Evolutionary conservation across 2,329 filamentous ascomycete genomes (phyloP), one percentile per base, ranked within the genome.

Genomic region (Diplodia seriata): DNA sequence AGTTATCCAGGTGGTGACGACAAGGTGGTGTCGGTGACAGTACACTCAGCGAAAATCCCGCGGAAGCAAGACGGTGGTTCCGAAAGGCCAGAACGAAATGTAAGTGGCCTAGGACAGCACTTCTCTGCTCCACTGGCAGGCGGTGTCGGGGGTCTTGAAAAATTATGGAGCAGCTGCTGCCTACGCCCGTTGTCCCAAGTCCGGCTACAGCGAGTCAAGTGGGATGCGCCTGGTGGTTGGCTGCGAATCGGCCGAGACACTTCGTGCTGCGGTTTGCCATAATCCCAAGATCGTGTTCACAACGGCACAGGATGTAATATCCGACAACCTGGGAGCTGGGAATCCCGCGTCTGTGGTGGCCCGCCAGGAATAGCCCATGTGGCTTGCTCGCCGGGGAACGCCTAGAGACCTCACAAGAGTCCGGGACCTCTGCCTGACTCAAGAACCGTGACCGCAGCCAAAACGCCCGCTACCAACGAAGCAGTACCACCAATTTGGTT

Each of bases 101-200:
- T 18, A 15, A 49, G 26, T n/a, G 26, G 29, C n/a, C 40, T 33
- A 29, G 18, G 57, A 23, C 20, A 15, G 26, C 57, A 20, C 18
- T 50, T 33, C 43, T 11, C 29, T 18, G 57, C 6, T 62, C 57
- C 57, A 62, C 57, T 62, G 26, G 50, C 29, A 50, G 40, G 57
- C 18, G 43, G 20, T 29, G 26, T 33, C 23, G 23, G 57, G 23
- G 40, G 4, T 43, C 8, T 18, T 5, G 12, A 33, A n/a, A 20
- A 62, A 62, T 31, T 33, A 49, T 62, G 57, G 57, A 62, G 57
- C 57, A 33, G 57, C 40, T 62, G 57, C 23, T 62, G 57, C 57
- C 57, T 62, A n/a, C 23, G 57, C 3, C 3, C 31, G 40, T 49
- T 40, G 40, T 36, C 40, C 57, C 40, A 50, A 29, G 23, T 12